These are phyloP conservation scores for Linderniella brevidens DNA, from an alignment of 257 asterid species.

Conservation along the genomic window DNA sequence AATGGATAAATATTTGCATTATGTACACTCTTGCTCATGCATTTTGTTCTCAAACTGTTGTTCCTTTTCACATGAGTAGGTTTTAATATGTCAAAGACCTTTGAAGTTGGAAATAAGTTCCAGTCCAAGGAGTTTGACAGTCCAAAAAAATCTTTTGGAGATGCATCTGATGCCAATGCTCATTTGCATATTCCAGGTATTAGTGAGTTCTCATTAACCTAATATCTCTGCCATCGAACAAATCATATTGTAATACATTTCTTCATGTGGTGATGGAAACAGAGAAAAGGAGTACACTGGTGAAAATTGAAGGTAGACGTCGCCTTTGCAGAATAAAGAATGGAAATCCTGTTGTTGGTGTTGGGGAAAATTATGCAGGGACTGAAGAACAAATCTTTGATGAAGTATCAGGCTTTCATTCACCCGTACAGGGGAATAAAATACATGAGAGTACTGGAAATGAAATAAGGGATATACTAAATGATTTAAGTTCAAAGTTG, in stretches of 20 bases:
- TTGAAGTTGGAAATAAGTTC: too few relatives aligned
- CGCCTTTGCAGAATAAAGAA: constrained; percentile 61
- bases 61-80: too few relatives aligned
- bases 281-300: too few relatives aligned
- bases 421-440: constrained; percentile 31
- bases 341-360: constrained; percentile 13
- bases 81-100: too few relatives aligned
- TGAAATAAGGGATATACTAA: constrained; percentile 68
- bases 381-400: constrained; percentile 22
- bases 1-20: too few relatives aligned
- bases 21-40: too few relatives aligned
- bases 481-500: constrained; percentile 63
- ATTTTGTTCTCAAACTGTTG: too few relatives aligned
- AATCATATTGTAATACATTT: constrained; percentile 11
- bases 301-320: constrained; percentile 66
- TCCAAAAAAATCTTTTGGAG: too few relatives aligned
- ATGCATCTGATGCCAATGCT: too few relatives aligned
- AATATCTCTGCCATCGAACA: constrained; percentile 8
- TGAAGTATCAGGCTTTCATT: constrained; percentile 36
- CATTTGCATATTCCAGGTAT: too few relatives aligned
- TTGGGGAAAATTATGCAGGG: constrained; percentile 7
- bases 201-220: too few relatives aligned
- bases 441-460: constrained; percentile 24
- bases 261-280: constrained; percentile 30
- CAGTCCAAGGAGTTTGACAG: too few relatives aligned